Percentiles rank a stretch among this genome's conserved stretches.
Conservation (phyloP, 495 filamentous ascomycete genomes). For the Penicillium flavigenum region DNA sequence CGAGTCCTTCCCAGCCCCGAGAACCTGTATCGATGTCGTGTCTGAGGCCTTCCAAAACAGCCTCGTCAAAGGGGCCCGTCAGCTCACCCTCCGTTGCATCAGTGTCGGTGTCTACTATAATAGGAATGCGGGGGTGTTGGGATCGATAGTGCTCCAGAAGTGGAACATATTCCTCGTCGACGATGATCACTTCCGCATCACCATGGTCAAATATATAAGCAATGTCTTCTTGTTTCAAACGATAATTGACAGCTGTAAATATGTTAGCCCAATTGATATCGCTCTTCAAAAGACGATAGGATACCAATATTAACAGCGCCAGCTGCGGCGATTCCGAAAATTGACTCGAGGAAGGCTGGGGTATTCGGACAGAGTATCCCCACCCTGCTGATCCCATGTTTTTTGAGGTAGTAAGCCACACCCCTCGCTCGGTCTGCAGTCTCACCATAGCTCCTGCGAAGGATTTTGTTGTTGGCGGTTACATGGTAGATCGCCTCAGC, state of each 20-base stretch:
- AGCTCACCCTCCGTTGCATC: conserved; percentile 73
- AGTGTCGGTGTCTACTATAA: conserved; percentile 84
- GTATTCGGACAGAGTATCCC: conserved; percentile 91
- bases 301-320: conserved; percentile 73
- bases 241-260: conserved; percentile 74
- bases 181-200: conserved; percentile 85
- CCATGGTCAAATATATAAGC: conserved; percentile 84
- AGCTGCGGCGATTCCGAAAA: conserved; percentile 86
- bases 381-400: conserved; percentile 64
- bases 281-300: not conserved
- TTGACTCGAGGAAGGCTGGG: conserved; percentile 85
- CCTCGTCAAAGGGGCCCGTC: conserved; percentile 78
- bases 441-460: conserved; percentile 75
- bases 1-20: conserved; percentile 76
- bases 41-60: conserved; percentile 74
- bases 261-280: not conserved
- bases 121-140: conserved; percentile 56
- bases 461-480: conserved; percentile 70
- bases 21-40: conserved; percentile 61
- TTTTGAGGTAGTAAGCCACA: conserved; percentile 79
- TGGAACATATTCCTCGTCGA: conserved; percentile 71
- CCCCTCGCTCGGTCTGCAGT: conserved; percentile 82
- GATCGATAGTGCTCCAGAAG: conserved; percentile 66
- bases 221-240: conserved; percentile 84
- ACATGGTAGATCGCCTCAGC: conserved; percentile 84